Evolutionary conservation across 352 stramenopile genomes (phyloP).

Genomic region (Globisporangium carolinianum): DNA sequence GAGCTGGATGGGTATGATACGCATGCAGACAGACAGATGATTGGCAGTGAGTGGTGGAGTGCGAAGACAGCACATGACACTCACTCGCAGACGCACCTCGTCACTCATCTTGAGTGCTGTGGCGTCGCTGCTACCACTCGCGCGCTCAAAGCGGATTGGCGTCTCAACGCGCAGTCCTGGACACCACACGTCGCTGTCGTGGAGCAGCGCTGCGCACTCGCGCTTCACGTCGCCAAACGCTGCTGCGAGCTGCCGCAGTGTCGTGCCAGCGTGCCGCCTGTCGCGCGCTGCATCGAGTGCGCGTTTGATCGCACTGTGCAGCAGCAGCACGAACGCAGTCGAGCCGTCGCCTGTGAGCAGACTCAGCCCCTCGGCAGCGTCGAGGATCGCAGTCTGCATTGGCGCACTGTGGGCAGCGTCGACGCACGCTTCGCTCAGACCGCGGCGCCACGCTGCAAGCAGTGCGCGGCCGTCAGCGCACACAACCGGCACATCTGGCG

Average conservation of each 20-base stretch:
- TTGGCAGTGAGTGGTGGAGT: background rate
- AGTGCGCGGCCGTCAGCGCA: slow-evolving; percentile 47
- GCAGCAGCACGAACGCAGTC: slow-evolving; percentile 50
- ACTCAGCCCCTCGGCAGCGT: slow-evolving; percentile 42
- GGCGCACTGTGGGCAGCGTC: background rate
- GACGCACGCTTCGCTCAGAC: slow-evolving; percentile 10
- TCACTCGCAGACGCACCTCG: slow-evolving; percentile 1
- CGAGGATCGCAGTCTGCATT: slow-evolving; percentile 38
- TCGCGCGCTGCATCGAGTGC: slow-evolving; percentile 7
- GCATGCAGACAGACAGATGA: background rate
- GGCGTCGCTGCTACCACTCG: background rate
- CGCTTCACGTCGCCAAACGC: slow-evolving; percentile 37
- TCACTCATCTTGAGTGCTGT: slow-evolving; percentile 14
- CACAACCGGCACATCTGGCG: slow-evolving; percentile 47
- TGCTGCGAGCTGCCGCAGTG: slow-evolving; percentile 16
- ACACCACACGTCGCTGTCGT: background rate
- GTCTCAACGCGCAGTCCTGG: background rate
- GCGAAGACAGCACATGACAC: too few relatives aligned
- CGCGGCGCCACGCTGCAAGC: slow-evolving; percentile 30
- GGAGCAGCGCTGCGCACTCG: slow-evolving; percentile 13
- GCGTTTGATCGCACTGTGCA: slow-evolving; percentile 24
- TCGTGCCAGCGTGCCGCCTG: background rate
- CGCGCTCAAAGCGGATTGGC: background rate
- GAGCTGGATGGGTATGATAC: slow-evolving; percentile 18
- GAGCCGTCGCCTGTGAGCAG: slow-evolving; percentile 43